Percentiles rank a stretch among this genome's conserved stretches.
Conservation (phyloP, 495 filamentous ascomycete genomes). For the Lophium mytilinum region DNA sequence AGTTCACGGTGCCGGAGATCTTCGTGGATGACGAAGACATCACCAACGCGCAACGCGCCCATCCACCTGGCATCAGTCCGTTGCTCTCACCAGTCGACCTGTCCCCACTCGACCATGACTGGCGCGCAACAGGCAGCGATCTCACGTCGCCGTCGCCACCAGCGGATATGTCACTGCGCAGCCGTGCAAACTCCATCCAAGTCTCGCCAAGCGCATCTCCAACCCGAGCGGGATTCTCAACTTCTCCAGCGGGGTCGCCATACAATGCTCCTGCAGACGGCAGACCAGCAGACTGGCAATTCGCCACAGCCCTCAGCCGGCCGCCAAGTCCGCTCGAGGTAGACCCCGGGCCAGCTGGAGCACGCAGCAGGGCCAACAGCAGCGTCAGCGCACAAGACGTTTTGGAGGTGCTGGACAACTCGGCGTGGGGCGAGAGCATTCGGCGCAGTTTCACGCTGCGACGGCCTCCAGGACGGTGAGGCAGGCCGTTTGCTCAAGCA, state of each 20-base stretch:
- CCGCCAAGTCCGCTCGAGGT: conserved; percentile 32
- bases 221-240: conserved; percentile 3
- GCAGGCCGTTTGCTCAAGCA: conserved; percentile 24
- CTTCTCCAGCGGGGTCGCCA: conserved; percentile 18
- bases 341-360: conserved; percentile 15
- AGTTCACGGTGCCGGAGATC: conserved; percentile 84
- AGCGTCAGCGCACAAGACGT: conserved; percentile 70
- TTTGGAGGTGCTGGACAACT: conserved; percentile 72
- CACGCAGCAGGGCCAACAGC: conserved; percentile 51
- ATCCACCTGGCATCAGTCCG: conserved; percentile 18
- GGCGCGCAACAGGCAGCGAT: conserved; percentile 24
- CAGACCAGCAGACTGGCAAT: conserved; percentile 28
- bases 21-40: conserved; percentile 65
- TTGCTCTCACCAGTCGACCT: conserved; percentile 24
- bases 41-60: conserved; percentile 29
- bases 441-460: conserved; percentile 77
- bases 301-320: conserved; percentile 27
- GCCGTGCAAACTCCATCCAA: conserved; percentile 33
- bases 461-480: conserved; percentile 34
- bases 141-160: conserved; percentile 15
- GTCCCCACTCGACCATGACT: conserved; percentile 7
- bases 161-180: conserved; percentile 21
- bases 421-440: conserved; percentile 88
- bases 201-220: conserved; percentile 23
- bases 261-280: conserved; percentile 18